These are phyloP conservation scores for Phytophthora boehmeriae DNA, from an alignment of 352 stramenopile genomes.

Conservation along the genomic window DNA sequence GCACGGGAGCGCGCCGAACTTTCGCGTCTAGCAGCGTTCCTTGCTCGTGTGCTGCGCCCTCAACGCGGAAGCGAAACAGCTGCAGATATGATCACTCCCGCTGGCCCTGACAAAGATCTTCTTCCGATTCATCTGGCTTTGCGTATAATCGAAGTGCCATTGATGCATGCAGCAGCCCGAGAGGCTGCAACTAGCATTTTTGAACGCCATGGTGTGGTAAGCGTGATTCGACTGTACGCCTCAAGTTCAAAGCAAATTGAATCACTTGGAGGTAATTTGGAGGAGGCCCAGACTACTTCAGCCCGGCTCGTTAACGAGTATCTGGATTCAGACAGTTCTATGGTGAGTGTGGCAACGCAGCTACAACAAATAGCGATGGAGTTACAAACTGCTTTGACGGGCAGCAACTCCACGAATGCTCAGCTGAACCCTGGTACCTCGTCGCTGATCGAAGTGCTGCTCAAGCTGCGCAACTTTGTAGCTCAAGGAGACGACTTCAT, in stretches of 20 bases:
- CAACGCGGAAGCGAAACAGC: constrained; percentile 27
- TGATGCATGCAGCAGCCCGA: constrained; percentile 28
- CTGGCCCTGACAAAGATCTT: constrained; percentile 33
- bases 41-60: constrained; percentile 59
- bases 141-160: constrained; percentile 49
- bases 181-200: constrained; percentile 41
- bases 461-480: constrained; percentile 31
- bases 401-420: neutral
- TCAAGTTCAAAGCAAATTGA: constrained; percentile 25
- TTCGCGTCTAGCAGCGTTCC: constrained; percentile 50
- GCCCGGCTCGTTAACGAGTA: constrained; percentile 50
- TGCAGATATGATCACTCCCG: neutral
- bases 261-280: constrained; percentile 26
- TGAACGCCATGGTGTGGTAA: constrained; percentile 60
- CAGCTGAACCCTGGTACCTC: constrained; percentile 2
- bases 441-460: constrained; percentile 27
- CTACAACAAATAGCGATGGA: constrained; percentile 38
- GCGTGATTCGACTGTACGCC: constrained; percentile 59
- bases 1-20: constrained; percentile 37
- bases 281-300: constrained; percentile 31
- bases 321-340: constrained; percentile 37
- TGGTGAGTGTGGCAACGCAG: constrained; percentile 36
- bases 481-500: constrained; percentile 36
- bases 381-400: constrained; percentile 18
- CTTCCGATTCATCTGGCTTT: constrained; percentile 47